Evolutionary conservation across 2,329 filamentous ascomycete species (phyloP).

Genomic region (Fusarium vanettenii): DNA sequence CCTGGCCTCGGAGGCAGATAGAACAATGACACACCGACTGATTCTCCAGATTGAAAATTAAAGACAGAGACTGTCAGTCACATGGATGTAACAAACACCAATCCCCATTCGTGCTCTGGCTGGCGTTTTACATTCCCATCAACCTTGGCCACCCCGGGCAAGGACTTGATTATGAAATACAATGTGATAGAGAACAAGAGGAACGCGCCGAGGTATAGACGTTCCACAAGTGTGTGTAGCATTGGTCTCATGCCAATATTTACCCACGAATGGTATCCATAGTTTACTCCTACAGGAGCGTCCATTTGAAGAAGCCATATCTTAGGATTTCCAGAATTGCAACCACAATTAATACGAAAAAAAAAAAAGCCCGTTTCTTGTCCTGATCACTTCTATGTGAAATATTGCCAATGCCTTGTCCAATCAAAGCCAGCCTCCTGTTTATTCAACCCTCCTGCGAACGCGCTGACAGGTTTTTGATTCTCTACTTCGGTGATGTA

Average conservation of each 20-base stretch:
- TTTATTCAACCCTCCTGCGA: neutral
- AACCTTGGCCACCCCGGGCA: neutral
- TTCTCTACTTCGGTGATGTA: neutral
- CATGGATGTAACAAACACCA: neutral
- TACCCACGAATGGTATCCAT: neutral
- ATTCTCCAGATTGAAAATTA: rapidly evolving
- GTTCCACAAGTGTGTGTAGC: neutral
- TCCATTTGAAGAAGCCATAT: neutral
- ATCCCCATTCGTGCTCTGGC: neutral
- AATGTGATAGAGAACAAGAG: neutral
- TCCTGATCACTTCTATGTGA: neutral
- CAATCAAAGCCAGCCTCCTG: neutral
- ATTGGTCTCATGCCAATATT: neutral
- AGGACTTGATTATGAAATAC: neutral
- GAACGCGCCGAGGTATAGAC: neutral
- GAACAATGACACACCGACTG: neutral
- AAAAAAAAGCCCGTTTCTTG: neutral
- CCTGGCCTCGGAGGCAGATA: neutral
- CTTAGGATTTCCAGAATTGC: neutral
- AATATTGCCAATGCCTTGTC: neutral
- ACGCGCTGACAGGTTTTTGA: neutral
- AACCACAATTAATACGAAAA: neutral
- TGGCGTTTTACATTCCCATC: no score
- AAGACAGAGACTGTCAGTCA: neutral
- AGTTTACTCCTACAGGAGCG: neutral